Evolutionary conservation across 331 rosid genomes (phyloP).

Genomic region (Saraca asoca): DNA sequence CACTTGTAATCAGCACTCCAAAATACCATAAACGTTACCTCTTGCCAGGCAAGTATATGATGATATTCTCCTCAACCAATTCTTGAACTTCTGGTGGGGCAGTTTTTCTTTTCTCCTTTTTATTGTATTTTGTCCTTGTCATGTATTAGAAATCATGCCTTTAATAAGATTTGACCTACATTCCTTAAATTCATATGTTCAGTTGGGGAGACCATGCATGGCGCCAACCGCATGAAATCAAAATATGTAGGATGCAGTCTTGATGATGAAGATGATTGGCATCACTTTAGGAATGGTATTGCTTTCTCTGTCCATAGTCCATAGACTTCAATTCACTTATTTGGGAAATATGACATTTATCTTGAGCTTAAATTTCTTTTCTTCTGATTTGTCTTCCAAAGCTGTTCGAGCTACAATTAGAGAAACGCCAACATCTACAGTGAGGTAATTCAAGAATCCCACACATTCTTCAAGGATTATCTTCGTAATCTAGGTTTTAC

Average conservation of each 20-base stretch:
- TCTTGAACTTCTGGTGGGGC: neutral
- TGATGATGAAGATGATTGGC: conserved; percentile 90
- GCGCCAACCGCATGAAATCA: conserved; percentile 59
- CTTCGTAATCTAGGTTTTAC: conserved; percentile 3
- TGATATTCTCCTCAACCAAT: conserved; percentile 15
- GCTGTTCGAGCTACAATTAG: conserved; percentile 91
- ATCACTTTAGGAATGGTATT: conserved; percentile 78
- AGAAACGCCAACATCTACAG: conserved; percentile 68
- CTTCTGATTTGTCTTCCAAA: conserved; percentile 42
- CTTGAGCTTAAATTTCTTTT: conserved; percentile 25
- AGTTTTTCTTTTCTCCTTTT: neutral
- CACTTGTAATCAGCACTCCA: conserved; percentile 77
- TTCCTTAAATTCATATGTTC: conserved; percentile 41
- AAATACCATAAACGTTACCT: conserved; percentile 83
- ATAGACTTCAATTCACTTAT: conserved; percentile 16
- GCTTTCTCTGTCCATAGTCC: conserved; percentile 10
- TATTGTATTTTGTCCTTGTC: neutral
- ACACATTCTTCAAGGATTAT: conserved; percentile 12
- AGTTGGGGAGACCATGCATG: conserved; percentile 86
- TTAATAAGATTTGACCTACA: conserved; percentile 23
- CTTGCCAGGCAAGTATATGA: conserved; percentile 71
- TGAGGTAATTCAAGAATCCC: conserved; percentile 52
- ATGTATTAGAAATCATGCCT: conserved; percentile 13
- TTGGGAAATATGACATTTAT: conserved; percentile 24
- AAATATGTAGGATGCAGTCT: conserved; percentile 74